Conservation (phyloP, 345 rosid genomes). For the Linum lewisii region DNA sequence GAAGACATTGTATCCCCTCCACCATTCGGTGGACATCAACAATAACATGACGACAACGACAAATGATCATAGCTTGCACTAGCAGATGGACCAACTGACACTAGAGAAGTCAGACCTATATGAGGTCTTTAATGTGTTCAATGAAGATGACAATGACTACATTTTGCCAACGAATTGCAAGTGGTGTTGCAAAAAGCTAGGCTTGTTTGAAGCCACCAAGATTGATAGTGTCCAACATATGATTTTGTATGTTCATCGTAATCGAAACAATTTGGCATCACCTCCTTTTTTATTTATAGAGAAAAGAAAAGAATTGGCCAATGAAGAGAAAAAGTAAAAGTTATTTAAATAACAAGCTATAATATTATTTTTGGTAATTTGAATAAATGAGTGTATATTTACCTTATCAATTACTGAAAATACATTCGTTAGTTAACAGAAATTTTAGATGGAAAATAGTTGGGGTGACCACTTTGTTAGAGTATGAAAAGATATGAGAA, state of each 20-base stretch:
- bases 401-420: too few species aligned
- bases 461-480: too few species aligned
- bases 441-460: too few species aligned
- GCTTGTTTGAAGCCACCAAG: constrained; percentile 59
- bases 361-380: too few species aligned
- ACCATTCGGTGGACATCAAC: constrained; percentile 28
- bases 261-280: constrained; percentile 67
- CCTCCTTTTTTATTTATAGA: too few species aligned
- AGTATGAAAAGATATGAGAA: too few species aligned
- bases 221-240: constrained; percentile 62
- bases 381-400: too few species aligned
- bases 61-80: too few species aligned
- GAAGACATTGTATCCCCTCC: constrained; percentile 59
- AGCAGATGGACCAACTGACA: background rate
- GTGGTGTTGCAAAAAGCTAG: constrained; percentile 60
- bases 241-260: constrained; percentile 72
- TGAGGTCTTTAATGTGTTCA: constrained; percentile 93
- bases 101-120: constrained; percentile 63
- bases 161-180: constrained; percentile 69
- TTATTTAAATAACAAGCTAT: too few species aligned
- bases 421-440: too few species aligned
- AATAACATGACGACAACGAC: background rate
- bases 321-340: too few species aligned
- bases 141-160: constrained; percentile 79
- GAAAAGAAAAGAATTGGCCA: too few species aligned